Base-by-base conservation (phyloP, 805 yeast species). In the Candida pseudofarinosa region DNA sequence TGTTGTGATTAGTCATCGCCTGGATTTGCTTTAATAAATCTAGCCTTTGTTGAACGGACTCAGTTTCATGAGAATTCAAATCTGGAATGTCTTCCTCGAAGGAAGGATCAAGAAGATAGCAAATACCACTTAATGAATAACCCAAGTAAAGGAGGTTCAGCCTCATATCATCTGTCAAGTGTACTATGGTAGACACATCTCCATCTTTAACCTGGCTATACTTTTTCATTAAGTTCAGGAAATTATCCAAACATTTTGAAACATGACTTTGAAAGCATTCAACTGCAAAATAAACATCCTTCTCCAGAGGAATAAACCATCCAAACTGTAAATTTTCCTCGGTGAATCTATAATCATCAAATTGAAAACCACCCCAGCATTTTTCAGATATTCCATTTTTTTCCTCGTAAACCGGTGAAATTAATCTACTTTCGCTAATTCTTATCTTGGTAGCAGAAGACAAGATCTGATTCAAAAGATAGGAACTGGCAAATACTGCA, bases 341-440 rank as follows among this genome's bases (percentile, higher is more conserved):
- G 1, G 69, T 56, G 41, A 82, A 79, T 47, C 87, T 69, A 15
- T 60, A 53, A 0, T 69, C 62, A 47, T 75, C 77, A 51, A 81
- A 79, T 50, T 83, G 88, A 44, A 77, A 73, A 0, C 80, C 88
- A 37, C 95, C 95, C 95, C 95, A 86, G 45, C 82, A 74, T 17
- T 71, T 71, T 39, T 73, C 80, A 33, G 62, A 63, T 8, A 74
- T 61, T 1, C 69, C 74, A 49, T 66, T 50, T 13, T 62, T 56
- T 3, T 50, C 45, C 3, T 60, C 47, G 49, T 74, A 73, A 7
- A 55, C 71, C 33, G 80, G 76, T 38, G 78, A 71, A 43, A 77
- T 73, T 41, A 80, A 63, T 37, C 82, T 67, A 43, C 71, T 69
- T 49, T 85, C 89, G 15, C 63, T 58, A 2, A 85, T 56, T 46